phyloP scores from a whole-genome alignment of 257 asterid genomes.

The Avicennia marina region DNA sequence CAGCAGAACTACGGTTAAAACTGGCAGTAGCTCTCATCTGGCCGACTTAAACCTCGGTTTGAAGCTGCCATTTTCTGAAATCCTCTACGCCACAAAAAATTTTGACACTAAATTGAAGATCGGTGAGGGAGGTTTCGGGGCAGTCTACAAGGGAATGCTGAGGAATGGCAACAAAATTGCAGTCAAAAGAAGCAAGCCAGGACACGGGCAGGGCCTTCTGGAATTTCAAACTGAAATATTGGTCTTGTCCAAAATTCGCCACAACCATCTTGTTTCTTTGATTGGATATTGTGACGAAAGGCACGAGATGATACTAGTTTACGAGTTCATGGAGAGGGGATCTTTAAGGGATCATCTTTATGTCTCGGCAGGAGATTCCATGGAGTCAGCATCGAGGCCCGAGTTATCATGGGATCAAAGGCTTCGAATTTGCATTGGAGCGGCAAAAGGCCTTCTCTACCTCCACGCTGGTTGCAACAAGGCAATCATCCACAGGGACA shows the following conservation, averaged over 20 bases:
- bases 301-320: constrained; percentile 53
- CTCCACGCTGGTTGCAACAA: constrained; percentile 44
- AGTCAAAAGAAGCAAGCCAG: constrained; percentile 56
- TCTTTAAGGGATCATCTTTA: constrained; percentile 56
- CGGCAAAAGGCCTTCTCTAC: constrained; percentile 49
- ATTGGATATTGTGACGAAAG: constrained; percentile 55
- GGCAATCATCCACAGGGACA: constrained; percentile 51
- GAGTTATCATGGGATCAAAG: constrained; percentile 44
- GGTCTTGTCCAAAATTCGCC: constrained; percentile 49
- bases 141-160: constrained; percentile 48
- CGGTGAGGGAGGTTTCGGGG: constrained; percentile 70
- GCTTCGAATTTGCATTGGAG: constrained; percentile 48
- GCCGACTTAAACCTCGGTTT: constrained; percentile 42
- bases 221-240: constrained; percentile 59
- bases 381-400: not conserved
- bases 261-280: constrained; percentile 55
- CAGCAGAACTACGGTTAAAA: constrained; percentile 24
- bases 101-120: constrained; percentile 34
- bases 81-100: constrained; percentile 39
- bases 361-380: constrained; percentile 1
- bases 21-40: constrained; percentile 20
- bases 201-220: constrained; percentile 42
- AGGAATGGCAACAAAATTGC: constrained; percentile 51
- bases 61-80: constrained; percentile 34
- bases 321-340: constrained; percentile 65